Conservation (phyloP, 768 basidiomycete species). For the Lyophyllum semitale region DNA sequence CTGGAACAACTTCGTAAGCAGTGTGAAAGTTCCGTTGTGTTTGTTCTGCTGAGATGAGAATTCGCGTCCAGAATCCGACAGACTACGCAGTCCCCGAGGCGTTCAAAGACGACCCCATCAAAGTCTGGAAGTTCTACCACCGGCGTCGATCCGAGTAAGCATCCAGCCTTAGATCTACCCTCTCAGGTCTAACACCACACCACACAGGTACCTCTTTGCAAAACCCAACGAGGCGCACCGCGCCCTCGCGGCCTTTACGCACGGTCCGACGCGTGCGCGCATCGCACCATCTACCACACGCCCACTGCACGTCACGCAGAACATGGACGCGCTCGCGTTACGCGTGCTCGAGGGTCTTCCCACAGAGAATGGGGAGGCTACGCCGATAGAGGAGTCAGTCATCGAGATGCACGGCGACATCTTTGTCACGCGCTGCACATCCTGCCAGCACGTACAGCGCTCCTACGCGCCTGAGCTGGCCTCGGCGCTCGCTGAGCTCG, state of each 20-base stretch:
- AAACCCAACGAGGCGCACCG: slow-evolving; percentile 47
- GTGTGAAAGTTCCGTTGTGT: not conserved
- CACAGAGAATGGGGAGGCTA: not conserved
- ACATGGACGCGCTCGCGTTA: slow-evolving; percentile 46
- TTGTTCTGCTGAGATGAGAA: not conserved
- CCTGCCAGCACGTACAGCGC: slow-evolving; percentile 26
- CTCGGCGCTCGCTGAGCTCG: slow-evolving; percentile 30
- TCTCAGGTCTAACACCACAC: not conserved
- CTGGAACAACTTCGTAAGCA: slow-evolving; percentile 13
- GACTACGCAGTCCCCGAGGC: slow-evolving; percentile 38
- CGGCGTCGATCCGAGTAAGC: slow-evolving; percentile 41
- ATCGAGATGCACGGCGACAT: slow-evolving; percentile 56
- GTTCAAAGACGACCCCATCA: slow-evolving; percentile 38
- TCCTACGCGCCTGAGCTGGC: slow-evolving; percentile 31
- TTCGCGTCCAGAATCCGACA: slow-evolving; percentile 11
- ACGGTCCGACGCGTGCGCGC: slow-evolving; percentile 28
- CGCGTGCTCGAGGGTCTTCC: slow-evolving; percentile 25
- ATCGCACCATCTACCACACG: slow-evolving; percentile 33
- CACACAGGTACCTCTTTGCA: slow-evolving; percentile 32
- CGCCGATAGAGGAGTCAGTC: slow-evolving; percentile 14
- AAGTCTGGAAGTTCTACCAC: slow-evolving; percentile 51
- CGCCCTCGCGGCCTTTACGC: slow-evolving; percentile 39
- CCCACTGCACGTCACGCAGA: slow-evolving; percentile 44
- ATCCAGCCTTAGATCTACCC: not conserved
- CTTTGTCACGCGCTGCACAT: slow-evolving; percentile 44